Conservation (phyloP, 1,284 basidiomycete genomes). For the Austroboletus novae-zelandiae region DNA sequence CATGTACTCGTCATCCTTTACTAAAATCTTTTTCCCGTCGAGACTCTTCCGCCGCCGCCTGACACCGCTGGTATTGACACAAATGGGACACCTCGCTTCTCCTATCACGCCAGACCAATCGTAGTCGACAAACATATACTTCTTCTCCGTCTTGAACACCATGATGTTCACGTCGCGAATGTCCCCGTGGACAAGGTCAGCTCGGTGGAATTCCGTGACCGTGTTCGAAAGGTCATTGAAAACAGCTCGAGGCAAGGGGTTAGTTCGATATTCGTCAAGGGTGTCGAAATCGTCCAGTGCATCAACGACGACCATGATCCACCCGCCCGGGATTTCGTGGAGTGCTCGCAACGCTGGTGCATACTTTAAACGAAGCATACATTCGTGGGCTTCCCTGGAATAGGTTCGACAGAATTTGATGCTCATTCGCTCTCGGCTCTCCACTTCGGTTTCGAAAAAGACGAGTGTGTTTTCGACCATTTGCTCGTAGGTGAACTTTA, state of each 20-base stretch:
- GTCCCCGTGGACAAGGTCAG: background rate
- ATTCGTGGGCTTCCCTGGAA: background rate
- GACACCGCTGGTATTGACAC: too few species aligned
- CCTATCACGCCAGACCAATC: background rate
- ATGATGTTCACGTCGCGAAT: background rate
- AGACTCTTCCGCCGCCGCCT: too few species aligned
- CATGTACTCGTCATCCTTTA: too few species aligned
- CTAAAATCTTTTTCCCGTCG: too few species aligned
- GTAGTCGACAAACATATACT: background rate
- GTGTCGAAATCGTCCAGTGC: background rate
- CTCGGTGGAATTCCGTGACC: background rate
- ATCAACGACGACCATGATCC: background rate
- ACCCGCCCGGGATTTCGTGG: background rate
- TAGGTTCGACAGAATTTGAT: constrained; percentile 25
- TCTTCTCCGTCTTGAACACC: background rate
- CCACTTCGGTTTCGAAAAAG: constrained; percentile 10
- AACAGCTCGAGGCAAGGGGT: background rate
- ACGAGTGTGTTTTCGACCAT: constrained; percentile 3
- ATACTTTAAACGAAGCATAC: background rate
- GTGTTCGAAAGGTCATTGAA: background rate
- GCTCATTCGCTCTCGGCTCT: constrained; percentile 14
- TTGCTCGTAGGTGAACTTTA: background rate
- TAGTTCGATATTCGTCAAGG: background rate
- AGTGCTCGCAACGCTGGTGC: background rate
- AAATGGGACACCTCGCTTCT: too few species aligned